Percentiles rank a stretch among this genome's conserved stretches.
phyloP scores from a whole-genome alignment of 78 protist species.

The Dictyostelium firmibasis region DNA sequence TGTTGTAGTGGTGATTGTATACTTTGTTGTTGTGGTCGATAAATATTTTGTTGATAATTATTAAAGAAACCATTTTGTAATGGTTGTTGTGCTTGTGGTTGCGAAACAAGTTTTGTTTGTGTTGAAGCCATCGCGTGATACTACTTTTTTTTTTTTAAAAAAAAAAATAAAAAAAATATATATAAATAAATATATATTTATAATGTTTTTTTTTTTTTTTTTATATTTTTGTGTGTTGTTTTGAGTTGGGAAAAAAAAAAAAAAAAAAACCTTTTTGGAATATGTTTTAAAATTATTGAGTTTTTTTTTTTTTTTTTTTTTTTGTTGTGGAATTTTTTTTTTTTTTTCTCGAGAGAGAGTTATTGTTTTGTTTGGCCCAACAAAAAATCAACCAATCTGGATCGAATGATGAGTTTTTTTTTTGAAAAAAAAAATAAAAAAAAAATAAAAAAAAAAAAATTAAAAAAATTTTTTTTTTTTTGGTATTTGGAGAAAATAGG shows the following conservation, averaged over 20 bases:
- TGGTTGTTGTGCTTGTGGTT: background rate
- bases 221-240: background rate
- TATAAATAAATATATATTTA: no score
- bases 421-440: background rate
- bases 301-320: no score
- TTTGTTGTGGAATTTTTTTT: background rate
- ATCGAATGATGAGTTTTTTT: background rate
- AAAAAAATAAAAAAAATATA: no score
- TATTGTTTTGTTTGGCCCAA: background rate
- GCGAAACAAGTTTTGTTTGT: background rate
- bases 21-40: background rate
- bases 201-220: no score
- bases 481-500: background rate
- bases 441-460: no score
- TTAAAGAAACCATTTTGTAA: background rate
- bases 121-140: background rate
- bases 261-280: background rate
- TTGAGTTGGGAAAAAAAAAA: background rate
- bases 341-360: background rate
- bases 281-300: background rate
- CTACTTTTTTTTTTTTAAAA: background rate
- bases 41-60: background rate
- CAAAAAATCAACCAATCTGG: background rate
- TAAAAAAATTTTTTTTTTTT: no score
- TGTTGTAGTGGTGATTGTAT: background rate